These are phyloP conservation scores for Phytopythium helicoides DNA, from an alignment of 352 stramenopile species.

Conservation along the genomic window DNA sequence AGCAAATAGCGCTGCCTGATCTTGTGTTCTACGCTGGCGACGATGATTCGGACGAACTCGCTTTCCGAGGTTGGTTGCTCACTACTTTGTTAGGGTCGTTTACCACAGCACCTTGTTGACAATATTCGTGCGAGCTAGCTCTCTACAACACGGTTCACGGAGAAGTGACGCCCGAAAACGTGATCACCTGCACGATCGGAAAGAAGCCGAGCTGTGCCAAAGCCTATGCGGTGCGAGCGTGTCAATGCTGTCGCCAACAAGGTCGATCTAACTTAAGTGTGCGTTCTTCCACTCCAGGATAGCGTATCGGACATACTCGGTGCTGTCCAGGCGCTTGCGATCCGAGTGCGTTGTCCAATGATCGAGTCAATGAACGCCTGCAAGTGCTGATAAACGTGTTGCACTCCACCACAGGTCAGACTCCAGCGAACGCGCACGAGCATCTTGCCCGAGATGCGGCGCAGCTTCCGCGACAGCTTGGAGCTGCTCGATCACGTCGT, in stretches of 20 bases:
- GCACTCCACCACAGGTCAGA: conserved; percentile 17
- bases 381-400: too few species aligned
- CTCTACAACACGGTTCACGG: conserved; percentile 39
- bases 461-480: conserved; percentile 17
- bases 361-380: not conserved
- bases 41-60: conserved; percentile 96
- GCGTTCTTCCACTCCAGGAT: conserved; percentile 26
- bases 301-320: conserved; percentile 50
- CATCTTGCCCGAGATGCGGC: conserved; percentile 6
- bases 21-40: conserved; percentile 97
- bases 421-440: conserved; percentile 11
- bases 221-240: conserved; percentile 84
- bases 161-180: conserved; percentile 36
- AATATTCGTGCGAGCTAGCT: conserved; percentile 18
- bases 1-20: conserved; percentile 75
- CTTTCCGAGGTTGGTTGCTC: conserved; percentile 48
- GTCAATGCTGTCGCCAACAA: not conserved
- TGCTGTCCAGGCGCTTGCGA: conserved; percentile 45
- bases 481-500: conserved; percentile 16
- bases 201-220: conserved; percentile 97
- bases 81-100: conserved; percentile 36
- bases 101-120: not conserved
- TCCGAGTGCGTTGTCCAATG: conserved; percentile 30
- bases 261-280: not conserved
- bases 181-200: conserved; percentile 95